Evolutionary conservation across 805 yeast genomes (phyloP), one percentile per base, ranked within the genome.

Genomic region (Isabelozyma pseudorhagii): DNA sequence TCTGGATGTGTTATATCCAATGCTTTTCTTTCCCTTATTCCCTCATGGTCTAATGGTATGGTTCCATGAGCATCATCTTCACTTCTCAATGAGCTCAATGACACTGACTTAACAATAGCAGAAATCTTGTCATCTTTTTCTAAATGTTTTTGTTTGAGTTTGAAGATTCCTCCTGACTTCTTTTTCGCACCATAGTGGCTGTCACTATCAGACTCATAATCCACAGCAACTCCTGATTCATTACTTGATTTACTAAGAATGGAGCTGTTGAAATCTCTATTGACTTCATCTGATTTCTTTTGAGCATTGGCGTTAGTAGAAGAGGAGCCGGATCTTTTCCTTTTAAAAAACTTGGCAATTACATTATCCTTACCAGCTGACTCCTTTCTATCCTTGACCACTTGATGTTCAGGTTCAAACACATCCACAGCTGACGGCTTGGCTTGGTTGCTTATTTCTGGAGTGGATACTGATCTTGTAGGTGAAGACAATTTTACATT

Each of bases 271-370:
- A 40, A 14, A 18, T 40, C 42, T 6, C 6, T 9, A 18, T 8
- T 13, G 6, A 18, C 11, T 28, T 42, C 45, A 13, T n/a, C 15
- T 14, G 40, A 38, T 13, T 25, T 29, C 27, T 40, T 40, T 31
- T 21, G 36, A 36, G 5, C n/a, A 31, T 5, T 31, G 36, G n/a
- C 1, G 36, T 46, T 13, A 18, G 11, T n/a, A 9, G 10, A 40
- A 48, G 14, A 29, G 17, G 59, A 58, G 28, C 52, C 58, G 42
- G 64, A 57, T 44, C 68, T 57, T 49, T 67, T 67, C 53, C 67
- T 66, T 58, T 69, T 73, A 60, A 74, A 74, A 13, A 74, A 61
- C 54, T 74, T 73, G 21, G 69, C 55, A 29, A 74, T 72, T 42
- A 73, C 69, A 50, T 71, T 74, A 46, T 71, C 77, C 52, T 71